Evolutionary conservation across 2,329 filamentous ascomycete genomes (phyloP).

Genomic region (Elsinoe fawcettii): DNA sequence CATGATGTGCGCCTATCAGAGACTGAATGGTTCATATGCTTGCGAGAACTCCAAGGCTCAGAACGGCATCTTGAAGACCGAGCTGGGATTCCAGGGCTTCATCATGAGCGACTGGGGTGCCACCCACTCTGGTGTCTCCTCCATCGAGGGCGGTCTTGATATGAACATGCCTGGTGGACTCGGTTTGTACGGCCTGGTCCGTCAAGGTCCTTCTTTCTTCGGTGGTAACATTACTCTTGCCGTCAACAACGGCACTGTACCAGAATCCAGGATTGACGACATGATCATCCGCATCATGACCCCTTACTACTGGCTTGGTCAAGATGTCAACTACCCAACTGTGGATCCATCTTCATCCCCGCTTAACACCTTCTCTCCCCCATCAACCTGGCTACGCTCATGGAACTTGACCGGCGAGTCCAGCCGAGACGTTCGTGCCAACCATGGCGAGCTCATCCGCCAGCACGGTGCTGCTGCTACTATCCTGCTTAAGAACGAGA

Average conservation of each 20-base stretch:
- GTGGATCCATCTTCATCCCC: constrained; percentile 30
- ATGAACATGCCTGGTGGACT: constrained; percentile 39
- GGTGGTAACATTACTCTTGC: constrained; percentile 81
- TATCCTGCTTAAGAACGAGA: constrained; percentile 81
- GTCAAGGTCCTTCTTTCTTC: constrained; percentile 63
- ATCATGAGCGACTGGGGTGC: constrained; percentile 43
- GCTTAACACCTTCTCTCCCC: constrained; percentile 1
- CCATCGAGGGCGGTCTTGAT: constrained; percentile 43
- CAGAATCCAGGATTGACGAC: constrained; percentile 78
- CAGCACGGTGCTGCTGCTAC: constrained; percentile 71
- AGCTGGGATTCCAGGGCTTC: constrained; percentile 64
- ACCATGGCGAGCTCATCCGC: constrained; percentile 67
- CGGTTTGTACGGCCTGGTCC: constrained; percentile 17
- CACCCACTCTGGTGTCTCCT: constrained; percentile 29
- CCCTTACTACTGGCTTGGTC: constrained; percentile 56
- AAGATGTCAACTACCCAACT: constrained; percentile 37
- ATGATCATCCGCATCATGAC: constrained; percentile 78
- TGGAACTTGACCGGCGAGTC: constrained; percentile 15
- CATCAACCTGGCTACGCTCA: constrained; percentile 42
- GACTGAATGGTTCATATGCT: constrained; percentile 58
- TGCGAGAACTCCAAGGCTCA: constrained; percentile 56
- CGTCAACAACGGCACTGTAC: constrained; percentile 80
- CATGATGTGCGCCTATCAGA: constrained; percentile 31
- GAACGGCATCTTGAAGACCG: constrained; percentile 63
- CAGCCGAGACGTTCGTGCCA: constrained; percentile 59